Base-by-base conservation (phyloP, 2,329 filamentous ascomycete genomes). In the Fusarium tricinctum region DNA sequence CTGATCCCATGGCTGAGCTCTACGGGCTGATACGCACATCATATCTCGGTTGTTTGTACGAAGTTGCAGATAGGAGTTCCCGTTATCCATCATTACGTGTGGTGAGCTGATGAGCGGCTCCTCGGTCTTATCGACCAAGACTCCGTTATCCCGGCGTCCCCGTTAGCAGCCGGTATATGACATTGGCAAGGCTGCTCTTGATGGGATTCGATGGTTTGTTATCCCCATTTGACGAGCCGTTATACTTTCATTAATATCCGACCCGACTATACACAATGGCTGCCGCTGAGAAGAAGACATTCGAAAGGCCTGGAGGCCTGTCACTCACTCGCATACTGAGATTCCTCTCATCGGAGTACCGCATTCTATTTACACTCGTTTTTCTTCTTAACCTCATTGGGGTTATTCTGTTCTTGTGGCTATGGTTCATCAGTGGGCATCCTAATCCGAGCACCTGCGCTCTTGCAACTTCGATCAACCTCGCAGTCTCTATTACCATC, bases 301-400 rank as follows among this genome's bases (percentile, higher is more conserved):
- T 51, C 10, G 22, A 26, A 23, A 30, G 52, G 39, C 48, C 42
- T 35, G 53, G 42, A n/a, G 49, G 48, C n/a, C 39, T 63, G 12
- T 71, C 68, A 15, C 60, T 71, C 40, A 69, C 68, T 59, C 68
- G 64, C 23, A 71, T 70, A 32, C 20, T 70, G 9, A 62, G 68
- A 22, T 70, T 71, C 5, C 53, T 70, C 8, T 70, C 68, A 19
- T 70, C 68, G 9, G 68, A 70, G 44, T 87, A 87, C 70, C 80
- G 85, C 10, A 80, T 83, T 9, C 79, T 87, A 9, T 86, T 87
- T 70, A 80, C 82, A 8, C 40, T 84, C 17, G 79, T 84, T 22
- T 81, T 84, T 54, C 66, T 84, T 26, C 75, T 74, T 64, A 87
- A 87, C 66, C 68, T 80, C 17, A 15, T 32, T 15, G 68, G 68